These are phyloP conservation scores for Globisporangium carolinianum DNA, from an alignment of 352 stramenopile species.

Conservation along the genomic window DNA sequence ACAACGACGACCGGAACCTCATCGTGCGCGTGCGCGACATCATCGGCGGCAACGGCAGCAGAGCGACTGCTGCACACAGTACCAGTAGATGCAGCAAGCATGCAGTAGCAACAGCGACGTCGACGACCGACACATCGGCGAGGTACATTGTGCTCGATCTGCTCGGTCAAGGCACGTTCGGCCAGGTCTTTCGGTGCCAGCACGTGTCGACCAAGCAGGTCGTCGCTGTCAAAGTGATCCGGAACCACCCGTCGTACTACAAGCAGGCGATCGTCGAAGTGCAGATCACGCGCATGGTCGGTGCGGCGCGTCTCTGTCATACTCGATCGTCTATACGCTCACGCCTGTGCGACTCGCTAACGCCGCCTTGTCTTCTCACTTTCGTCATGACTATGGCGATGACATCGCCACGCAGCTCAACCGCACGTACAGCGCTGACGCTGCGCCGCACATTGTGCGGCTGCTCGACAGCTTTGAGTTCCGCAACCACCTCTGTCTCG, in stretches of 20 bases:
- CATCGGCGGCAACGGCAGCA: constrained; percentile 8
- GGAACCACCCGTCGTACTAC: constrained; percentile 91
- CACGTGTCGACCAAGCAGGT: constrained; percentile 55
- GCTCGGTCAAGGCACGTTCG: constrained; percentile 88
- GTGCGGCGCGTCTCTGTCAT: constrained; percentile 49
- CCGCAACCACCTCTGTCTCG: constrained; percentile 90
- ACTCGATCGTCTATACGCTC: neutral
- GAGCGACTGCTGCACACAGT: neutral
- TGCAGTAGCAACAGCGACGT: neutral
- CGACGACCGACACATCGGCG: constrained; percentile 5
- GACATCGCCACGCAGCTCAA: constrained; percentile 19
- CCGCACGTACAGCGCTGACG: constrained; percentile 11
- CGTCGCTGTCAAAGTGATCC: constrained; percentile 96
- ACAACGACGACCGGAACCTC: constrained; percentile 48
- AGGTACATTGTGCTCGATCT: constrained; percentile 88
- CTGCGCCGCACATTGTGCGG: constrained; percentile 70
- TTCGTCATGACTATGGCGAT: no score
- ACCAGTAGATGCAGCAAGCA: neutral
- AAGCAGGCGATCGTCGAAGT: constrained; percentile 93
- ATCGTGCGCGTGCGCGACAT: constrained; percentile 38
- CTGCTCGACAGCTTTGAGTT: constrained; percentile 90
- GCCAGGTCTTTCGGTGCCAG: constrained; percentile 41
- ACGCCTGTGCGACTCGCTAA: no score
- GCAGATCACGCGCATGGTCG: constrained; percentile 83
- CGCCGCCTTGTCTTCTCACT: no score